Percentiles rank a stretch among this genome's conserved stretches.
These are phyloP conservation scores for Metarhizium sp. DNA, from an alignment of 2,329 filamentous ascomycete genomes.

Conservation along the genomic window DNA sequence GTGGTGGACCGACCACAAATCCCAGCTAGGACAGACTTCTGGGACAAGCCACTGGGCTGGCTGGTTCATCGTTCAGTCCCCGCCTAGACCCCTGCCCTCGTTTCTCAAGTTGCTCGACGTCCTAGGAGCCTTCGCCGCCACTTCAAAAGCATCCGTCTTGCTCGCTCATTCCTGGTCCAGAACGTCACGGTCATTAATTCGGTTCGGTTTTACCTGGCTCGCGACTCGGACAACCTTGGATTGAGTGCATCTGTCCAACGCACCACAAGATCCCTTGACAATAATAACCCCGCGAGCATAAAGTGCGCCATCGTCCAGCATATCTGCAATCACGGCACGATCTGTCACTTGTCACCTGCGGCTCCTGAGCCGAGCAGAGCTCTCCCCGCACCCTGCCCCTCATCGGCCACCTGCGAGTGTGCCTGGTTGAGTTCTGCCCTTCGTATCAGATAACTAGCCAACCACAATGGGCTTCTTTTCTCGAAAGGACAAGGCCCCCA, in stretches of 20 bases:
- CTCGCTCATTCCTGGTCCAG: neutral
- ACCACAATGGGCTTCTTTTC: slow-evolving; percentile 46
- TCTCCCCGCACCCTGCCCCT: slow-evolving; percentile 12
- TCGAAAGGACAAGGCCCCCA: slow-evolving; percentile 41
- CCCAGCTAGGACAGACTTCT: slow-evolving; percentile 1
- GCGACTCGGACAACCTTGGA: neutral
- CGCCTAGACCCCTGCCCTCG: slow-evolving; percentile 3
- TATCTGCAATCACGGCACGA: neutral
- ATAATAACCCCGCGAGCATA: neutral
- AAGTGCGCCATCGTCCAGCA: neutral
- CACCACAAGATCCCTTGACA: neutral
- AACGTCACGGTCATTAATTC: neutral
- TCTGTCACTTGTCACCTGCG: slow-evolving; percentile 7
- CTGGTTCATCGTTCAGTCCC: neutral
- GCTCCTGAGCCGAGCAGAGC: slow-evolving; percentile 5
- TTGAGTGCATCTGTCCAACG: neutral
- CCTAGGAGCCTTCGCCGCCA: slow-evolving; percentile 3
- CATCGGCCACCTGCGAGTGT: slow-evolving; percentile 6
- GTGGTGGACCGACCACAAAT: neutral
- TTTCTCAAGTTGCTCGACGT: neutral
- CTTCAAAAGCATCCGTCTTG: slow-evolving; percentile 1
- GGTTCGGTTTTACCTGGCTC: neutral
- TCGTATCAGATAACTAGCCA: slow-evolving; percentile 4
- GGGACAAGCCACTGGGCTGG: slow-evolving; percentile 1
- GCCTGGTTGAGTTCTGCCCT: slow-evolving; percentile 7